These are phyloP conservation scores for Bryum argenteum DNA, from an alignment of 225 moss, liverwort and hornwort species.

Conservation along the genomic window DNA sequence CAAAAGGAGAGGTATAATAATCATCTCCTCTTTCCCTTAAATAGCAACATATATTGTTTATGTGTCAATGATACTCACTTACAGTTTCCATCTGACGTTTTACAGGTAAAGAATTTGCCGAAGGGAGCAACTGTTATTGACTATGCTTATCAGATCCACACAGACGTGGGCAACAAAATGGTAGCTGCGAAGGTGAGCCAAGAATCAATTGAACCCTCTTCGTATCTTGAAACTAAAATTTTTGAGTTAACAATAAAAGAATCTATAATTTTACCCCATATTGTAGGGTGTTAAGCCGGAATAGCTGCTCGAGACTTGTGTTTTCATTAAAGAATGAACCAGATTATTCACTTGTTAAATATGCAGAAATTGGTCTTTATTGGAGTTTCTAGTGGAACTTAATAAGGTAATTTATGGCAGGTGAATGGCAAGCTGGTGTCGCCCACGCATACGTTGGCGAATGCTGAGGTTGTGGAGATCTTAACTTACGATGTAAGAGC, in stretches of 20 bases:
- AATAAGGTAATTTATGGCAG: conserved; percentile 44
- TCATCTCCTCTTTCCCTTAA: not conserved
- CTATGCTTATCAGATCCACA: conserved; percentile 98
- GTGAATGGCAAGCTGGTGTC: conserved; percentile 95
- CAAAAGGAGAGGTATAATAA: conserved; percentile 81
- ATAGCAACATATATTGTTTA: not conserved
- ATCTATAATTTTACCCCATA: no score
- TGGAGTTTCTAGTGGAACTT: no score
- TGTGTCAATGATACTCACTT: not conserved
- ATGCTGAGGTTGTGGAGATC: conserved; percentile 98
- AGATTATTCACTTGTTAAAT: no score
- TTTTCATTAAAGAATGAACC: no score
- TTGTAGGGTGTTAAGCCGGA: no score
- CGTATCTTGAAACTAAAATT: conserved; percentile 9
- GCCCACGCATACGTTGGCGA: conserved; percentile 84
- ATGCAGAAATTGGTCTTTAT: no score
- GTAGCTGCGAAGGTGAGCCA: conserved; percentile 85
- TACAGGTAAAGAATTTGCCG: conserved; percentile 89
- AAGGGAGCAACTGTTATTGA: conserved; percentile 99
- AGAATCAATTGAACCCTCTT: conserved; percentile 2
- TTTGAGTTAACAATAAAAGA: no score
- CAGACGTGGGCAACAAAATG: conserved; percentile 99
- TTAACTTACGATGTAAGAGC: conserved; percentile 90
- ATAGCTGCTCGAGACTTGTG: no score
- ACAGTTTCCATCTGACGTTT: not conserved